Conservation (phyloP, 2,329 filamentous ascomycete genomes). For the Nemania serpens region DNA sequence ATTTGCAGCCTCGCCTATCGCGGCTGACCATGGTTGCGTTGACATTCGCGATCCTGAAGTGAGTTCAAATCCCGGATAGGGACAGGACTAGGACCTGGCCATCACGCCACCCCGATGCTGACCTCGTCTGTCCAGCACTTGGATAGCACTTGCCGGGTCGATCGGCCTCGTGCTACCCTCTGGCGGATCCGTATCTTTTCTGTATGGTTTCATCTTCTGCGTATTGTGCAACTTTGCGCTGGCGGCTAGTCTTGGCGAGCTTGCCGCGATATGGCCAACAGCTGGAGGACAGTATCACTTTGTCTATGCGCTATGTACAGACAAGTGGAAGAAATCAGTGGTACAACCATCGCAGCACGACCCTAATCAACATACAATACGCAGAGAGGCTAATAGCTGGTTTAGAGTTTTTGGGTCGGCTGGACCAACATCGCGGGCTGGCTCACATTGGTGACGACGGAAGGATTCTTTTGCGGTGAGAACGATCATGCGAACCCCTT, state of each 20-base stretch:
- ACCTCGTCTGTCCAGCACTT: constrained; percentile 37
- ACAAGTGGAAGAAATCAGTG: constrained; percentile 46
- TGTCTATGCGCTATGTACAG: constrained; percentile 47
- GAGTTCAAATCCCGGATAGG: constrained; percentile 15
- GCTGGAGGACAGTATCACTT: constrained; percentile 54
- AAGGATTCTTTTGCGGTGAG: constrained; percentile 49
- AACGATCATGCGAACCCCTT: neutral
- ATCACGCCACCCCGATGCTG: neutral
- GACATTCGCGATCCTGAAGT: constrained; percentile 52
- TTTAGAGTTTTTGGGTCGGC: constrained; percentile 49
- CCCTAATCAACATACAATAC: neutral
- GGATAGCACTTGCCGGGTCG: constrained; percentile 49
- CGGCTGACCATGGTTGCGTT: constrained; percentile 50
- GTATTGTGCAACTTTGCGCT: constrained; percentile 51
- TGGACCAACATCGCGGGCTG: constrained; percentile 54
- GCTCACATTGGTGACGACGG: constrained; percentile 50
- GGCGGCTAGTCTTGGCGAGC: constrained; percentile 48
- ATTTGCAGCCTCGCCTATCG: constrained; percentile 45
- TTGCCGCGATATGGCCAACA: constrained; percentile 52
- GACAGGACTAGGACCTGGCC: too few species aligned
- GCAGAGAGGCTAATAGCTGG: neutral
- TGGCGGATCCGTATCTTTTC: constrained; percentile 47
- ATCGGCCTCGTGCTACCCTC: constrained; percentile 49
- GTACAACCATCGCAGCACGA: constrained; percentile 29
- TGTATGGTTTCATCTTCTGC: constrained; percentile 53